phyloP scores from a whole-genome alignment of 169 alveolate species.

The Plasmodium sp. region DNA sequence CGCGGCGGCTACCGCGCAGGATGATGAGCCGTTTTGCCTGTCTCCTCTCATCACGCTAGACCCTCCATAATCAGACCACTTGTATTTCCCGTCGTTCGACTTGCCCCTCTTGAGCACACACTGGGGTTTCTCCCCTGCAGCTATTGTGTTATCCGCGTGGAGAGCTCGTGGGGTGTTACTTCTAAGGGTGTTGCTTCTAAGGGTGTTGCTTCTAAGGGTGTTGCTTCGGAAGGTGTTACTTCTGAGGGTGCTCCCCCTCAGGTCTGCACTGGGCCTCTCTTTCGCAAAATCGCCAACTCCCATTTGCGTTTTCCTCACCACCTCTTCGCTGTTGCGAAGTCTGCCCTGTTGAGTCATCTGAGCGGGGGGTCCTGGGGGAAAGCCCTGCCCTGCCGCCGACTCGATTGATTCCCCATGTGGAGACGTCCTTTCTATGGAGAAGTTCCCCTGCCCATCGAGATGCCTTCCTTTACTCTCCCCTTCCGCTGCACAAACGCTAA shows the following conservation, averaged over 20 bases:
- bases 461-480: background rate
- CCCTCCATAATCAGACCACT: background rate
- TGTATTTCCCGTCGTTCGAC: slow-evolving; percentile 10
- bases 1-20: background rate
- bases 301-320: background rate
- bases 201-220: background rate
- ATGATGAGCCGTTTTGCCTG: background rate
- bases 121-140: background rate
- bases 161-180: background rate
- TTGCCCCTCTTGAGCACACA: slow-evolving; percentile 1
- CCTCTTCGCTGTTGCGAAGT: background rate
- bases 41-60: background rate
- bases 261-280: background rate
- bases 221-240: too few relatives aligned
- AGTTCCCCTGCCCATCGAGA: background rate
- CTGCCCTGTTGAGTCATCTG: background rate
- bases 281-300: background rate
- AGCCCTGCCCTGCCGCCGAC: background rate
- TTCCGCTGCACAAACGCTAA: background rate
- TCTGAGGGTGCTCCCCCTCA: background rate
- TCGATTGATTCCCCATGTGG: background rate
- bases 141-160: background rate
- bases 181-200: background rate
- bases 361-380: background rate
- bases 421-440: background rate